Base-by-base conservation (phyloP, 495 filamentous ascomycete species). In the Penicillium cosmopolitanum region DNA sequence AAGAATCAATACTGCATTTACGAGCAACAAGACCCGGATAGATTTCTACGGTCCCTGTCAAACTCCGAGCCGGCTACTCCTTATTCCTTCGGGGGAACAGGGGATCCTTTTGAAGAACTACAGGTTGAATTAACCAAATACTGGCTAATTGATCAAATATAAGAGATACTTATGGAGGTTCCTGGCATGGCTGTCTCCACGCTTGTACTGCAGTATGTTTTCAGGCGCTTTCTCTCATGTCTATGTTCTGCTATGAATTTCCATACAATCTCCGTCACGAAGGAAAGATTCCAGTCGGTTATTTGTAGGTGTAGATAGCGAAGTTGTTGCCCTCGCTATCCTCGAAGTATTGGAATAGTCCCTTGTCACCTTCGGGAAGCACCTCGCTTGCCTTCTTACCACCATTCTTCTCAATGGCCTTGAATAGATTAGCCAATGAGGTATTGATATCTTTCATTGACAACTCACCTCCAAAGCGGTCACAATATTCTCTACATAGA, bases 391-490 rank as follows among this genome's bases (percentile, higher is more conserved):
- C 19, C 28, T 28, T 48, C 50, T 59, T 48, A 18, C 57, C 57
- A 19, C 57, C 57, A 47, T 59, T 59, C 19, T 28, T 46, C 40
- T 59, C 57, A 42, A 59, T 59, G 16, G 23, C 40, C 57, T 59
- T 6, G 4, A 2, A 33, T 28, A 2, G 31, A 53, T 59, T 53
- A 59, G 43, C 42, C 5, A n/a, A 50, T 50, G 21, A 15, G 28
- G 15, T 44, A 16, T 44, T 44, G n/a, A 44, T 44, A 5, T 44
- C 42, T 13, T 38, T n/a, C 16, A 44, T 16, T 16, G 16, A 15
- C 23, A 18, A 47, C 36, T 34, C 28, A 59, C 57, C 35, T 59
- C 50, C 4, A 59, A 35, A 13, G 57, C 50, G 36, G 19, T 38
- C 6, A 16, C 57, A n/a, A 59, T 53, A 33, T 53, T 34, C 31